A percentile compares a stretch with the other conserved stretches of the same genome.
Conservation (phyloP, 371 early-diverging fungal genomes). For the Fennellomyces sp. region DNA sequence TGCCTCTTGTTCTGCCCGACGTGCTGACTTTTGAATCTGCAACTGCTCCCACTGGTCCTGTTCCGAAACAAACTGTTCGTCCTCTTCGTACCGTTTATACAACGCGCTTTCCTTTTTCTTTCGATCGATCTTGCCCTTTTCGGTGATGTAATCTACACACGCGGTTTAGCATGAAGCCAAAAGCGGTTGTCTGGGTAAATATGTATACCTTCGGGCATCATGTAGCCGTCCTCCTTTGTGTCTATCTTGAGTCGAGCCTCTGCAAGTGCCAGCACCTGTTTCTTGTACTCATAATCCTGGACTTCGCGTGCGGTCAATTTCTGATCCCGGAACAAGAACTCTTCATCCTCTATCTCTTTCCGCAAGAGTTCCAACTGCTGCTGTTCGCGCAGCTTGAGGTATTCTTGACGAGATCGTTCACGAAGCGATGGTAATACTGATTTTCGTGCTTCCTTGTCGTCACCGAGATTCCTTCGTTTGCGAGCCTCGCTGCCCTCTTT, state of each 20-base stretch:
- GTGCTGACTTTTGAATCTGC: constrained; percentile 73
- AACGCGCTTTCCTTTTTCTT: constrained; percentile 89
- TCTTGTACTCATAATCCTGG: constrained; percentile 78
- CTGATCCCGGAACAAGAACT: constrained; percentile 76
- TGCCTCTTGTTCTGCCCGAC: constrained; percentile 40
- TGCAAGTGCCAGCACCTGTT: constrained; percentile 79
- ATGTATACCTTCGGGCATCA: constrained; percentile 88
- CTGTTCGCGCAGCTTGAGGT: constrained; percentile 86
- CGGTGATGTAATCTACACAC: constrained; percentile 77
- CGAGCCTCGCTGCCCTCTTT: constrained; percentile 72
- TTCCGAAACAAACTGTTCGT: constrained; percentile 81
- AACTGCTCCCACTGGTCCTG: constrained; percentile 94
- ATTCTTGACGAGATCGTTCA: constrained; percentile 87
- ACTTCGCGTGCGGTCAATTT: constrained; percentile 81
- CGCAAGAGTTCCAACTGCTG: constrained; percentile 79
- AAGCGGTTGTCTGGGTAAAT: background rate
- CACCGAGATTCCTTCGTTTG: constrained; percentile 78
- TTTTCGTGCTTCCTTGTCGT: constrained; percentile 73
- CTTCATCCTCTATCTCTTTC: constrained; percentile 86
- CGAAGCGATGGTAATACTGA: constrained; percentile 75
- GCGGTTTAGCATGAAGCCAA: background rate
- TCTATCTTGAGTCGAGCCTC: constrained; percentile 86
- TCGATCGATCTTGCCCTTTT: constrained; percentile 93
- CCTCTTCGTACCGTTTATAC: constrained; percentile 89
- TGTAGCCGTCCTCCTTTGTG: constrained; percentile 80